These are phyloP conservation scores for Berberis thunbergii DNA, from an alignment of 164 flowering plant genomes.

Conservation along the genomic window DNA sequence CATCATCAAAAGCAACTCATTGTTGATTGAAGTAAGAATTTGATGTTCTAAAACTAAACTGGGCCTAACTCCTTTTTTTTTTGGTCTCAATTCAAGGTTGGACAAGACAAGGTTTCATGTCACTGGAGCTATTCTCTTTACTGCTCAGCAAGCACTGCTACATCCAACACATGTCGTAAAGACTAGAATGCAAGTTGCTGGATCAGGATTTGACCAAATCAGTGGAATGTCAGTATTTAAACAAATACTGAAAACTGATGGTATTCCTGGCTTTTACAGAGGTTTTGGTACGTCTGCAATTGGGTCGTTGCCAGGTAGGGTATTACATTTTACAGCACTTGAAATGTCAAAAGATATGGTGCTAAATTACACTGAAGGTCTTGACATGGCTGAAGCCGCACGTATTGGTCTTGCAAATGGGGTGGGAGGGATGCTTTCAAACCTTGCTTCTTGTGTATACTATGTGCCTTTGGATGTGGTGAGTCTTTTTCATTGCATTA, in stretches of 20 bases:
- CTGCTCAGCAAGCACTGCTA: conserved; percentile 46
- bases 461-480: conserved; percentile 92
- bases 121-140: conserved; percentile 68
- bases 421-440: conserved; percentile 72
- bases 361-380: conserved; percentile 37
- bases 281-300: conserved; percentile 74
- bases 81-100: conserved; percentile 29
- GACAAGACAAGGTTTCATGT: conserved; percentile 81
- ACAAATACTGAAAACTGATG: conserved; percentile 44
- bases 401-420: conserved; percentile 65
- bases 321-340: conserved; percentile 53
- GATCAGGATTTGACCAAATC: conserved; percentile 24
- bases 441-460: conserved; percentile 48
- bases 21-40: no score
- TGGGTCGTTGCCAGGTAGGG: conserved; percentile 78
- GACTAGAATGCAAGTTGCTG: conserved; percentile 77
- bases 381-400: conserved; percentile 58
- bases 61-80: no score
- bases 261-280: conserved; percentile 63
- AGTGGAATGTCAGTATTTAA: conserved; percentile 39
- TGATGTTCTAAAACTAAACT: no score
- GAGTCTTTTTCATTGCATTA: conserved; percentile 9
- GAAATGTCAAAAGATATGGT: conserved; percentile 63
- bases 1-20: no score
- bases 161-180: conserved; percentile 75